Base-by-base conservation (phyloP, 495 filamentous ascomycete genomes). In the Penicillium atrosanguineum region DNA sequence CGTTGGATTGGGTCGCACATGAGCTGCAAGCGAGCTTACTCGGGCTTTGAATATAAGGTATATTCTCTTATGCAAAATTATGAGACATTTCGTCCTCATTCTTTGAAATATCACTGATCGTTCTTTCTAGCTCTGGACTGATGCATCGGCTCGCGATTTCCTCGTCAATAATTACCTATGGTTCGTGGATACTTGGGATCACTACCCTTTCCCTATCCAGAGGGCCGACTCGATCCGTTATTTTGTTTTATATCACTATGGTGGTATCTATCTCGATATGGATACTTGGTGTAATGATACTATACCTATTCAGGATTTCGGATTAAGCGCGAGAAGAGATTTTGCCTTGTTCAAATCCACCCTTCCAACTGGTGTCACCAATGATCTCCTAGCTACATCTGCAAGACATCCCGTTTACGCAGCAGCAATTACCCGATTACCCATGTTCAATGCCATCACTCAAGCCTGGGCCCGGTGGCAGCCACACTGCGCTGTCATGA, bases 241-340 rank as follows among this genome's bases (percentile, higher is more conserved):
- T 64, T 90, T 90, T 62, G 66, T 88, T 11, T 62, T 90, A 18
- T 69, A 76, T 43, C 78, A 84, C 55, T 89, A 82, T 59, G 87
- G 87, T 20, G 87, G 87, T 11, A 81, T 88, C 45, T 90, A 90
- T 62, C 77, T 90, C 48, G 87, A 90, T 53, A 66, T 90, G 18
- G 87, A 89, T 29, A 55, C 52, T 15, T 36, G 37, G 28, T 49
- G 52, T 45, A 55, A 49, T 12, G 11, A 44, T 4, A 55, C 16
- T 15, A n/a, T 55, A 1, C 45, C 52, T 5, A n/a, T 44, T 6
- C 23, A 49, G 23, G 18, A 44, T 28, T 14, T 55, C 11, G 52
- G n/a, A 39, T 23, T 15, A 3, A n/a, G 12, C n/a, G 25, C 11
- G 19, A 25, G 9, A 9, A 39, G 14, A 38, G 21, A 54, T 3